Evolutionary conservation across 169 alveolate genomes (phyloP).

Genomic region (Sarcocystis neurona): DNA sequence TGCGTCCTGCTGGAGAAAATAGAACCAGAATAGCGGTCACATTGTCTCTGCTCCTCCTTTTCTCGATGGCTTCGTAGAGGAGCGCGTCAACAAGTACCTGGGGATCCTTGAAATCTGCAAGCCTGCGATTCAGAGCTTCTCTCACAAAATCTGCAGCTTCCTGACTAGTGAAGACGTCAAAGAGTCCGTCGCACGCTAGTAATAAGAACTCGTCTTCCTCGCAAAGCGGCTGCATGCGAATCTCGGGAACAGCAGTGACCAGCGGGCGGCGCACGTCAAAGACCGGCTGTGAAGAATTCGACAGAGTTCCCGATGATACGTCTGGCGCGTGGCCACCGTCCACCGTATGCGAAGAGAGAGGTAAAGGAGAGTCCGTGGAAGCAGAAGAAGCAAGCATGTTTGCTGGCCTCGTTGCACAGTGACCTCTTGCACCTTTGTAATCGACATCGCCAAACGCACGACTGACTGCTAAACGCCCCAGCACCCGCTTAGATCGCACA

Average conservation of each 20-base stretch:
- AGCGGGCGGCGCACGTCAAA: conserved; percentile 93
- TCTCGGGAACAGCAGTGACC: conserved; percentile 96
- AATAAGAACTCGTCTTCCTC: conserved; percentile 92
- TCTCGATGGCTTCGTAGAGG: conserved; percentile 47
- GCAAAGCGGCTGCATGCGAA: conserved; percentile 82
- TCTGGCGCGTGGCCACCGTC: no score
- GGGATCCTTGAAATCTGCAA: neutral
- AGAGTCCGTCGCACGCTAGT: conserved; percentile 99
- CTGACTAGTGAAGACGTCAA: conserved; percentile 95
- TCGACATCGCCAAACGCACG: conserved; percentile 97
- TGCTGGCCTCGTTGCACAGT: no score
- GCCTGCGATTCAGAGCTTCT: conserved; percentile 34
- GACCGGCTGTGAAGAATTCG: no score
- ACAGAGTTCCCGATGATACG: no score
- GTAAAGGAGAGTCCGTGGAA: no score
- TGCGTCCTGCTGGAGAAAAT: neutral
- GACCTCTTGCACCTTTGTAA: no score
- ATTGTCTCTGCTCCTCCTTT: conserved; percentile 45
- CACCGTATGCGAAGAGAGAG: no score
- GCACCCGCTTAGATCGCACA: conserved; percentile 93
- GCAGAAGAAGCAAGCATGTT: no score
- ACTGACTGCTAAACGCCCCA: conserved; percentile 94
- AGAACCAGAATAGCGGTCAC: conserved; percentile 49
- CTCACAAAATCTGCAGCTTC: conserved; percentile 88
- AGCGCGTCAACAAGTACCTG: conserved; percentile 37